Base-by-base conservation (phyloP, 2,329 filamentous ascomycete species). In the Fusarium avenaceum region DNA sequence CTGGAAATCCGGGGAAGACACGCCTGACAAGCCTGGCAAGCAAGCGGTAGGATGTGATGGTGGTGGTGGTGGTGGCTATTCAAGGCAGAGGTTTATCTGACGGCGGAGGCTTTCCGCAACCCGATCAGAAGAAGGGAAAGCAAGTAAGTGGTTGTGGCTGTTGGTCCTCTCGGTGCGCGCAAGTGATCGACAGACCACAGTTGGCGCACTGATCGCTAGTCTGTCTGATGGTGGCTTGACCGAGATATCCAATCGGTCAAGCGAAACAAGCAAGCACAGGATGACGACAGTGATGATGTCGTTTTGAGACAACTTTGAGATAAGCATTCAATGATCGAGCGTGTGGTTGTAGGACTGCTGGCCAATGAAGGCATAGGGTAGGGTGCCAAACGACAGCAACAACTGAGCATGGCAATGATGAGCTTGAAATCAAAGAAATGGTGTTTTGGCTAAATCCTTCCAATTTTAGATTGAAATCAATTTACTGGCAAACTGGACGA, bases 1-100 rank as follows among this genome's bases (percentile, higher is more conserved):
- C 65, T 69, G 65, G 66, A 69, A 69, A 69, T 66, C 66, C 42
- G 66, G 66, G 66, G 65, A 69, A 66, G 17, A n/a, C 49, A 33
- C 9, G 35, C 35, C 60, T 26, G 26, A 26, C 26, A 39, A n/a
- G 35, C 33, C 33, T 38, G 33, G 19, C 35, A n/a, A 38, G 22
- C 39, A 61, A 15, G 52, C 45, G 40, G 40, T 33, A 19, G 28
- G 19, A 52, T 38, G 49, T 33, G n/a, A 13, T 51, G 33, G 11
- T 38, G 43, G 39, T 49, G 61, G 51, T 26, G 26, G 26, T 26
- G 26, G 26, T 49, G 61, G 51, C 32, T 65, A 49, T 24, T 22
- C 26, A 44, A 53, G 51, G 57, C 30, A 44, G 35, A 46, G 33
- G 42, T 57, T 43, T 38, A 44, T 64, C 46, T 53, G 61, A 63